phyloP scores from a whole-genome alignment of 352 stramenopile genomes.

The Globisporangium alternatum region DNA sequence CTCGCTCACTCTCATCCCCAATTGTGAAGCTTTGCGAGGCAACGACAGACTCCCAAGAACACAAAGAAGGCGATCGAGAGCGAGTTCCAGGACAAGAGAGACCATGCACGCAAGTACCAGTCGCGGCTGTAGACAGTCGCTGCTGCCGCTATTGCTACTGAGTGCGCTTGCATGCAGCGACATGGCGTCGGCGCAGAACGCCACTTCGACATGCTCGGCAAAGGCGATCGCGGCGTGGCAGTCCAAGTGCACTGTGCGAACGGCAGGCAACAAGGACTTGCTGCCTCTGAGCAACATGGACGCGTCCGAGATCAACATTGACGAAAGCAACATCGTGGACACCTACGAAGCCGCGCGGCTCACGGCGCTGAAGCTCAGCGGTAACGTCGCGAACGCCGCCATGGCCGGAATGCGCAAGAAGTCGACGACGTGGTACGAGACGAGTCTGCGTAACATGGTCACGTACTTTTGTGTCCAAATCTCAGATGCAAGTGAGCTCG shows the following conservation, averaged over 20 bases:
- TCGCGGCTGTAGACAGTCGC: neutral
- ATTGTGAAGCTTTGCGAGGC: neutral
- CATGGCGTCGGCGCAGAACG: neutral
- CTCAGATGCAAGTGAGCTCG: conserved; percentile 33
- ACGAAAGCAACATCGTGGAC: conserved; percentile 50
- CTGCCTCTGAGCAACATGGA: conserved; percentile 52
- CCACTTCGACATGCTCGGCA: conserved; percentile 48
- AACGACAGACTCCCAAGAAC: neutral
- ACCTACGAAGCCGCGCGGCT: conserved; percentile 70
- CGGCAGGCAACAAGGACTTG: conserved; percentile 50
- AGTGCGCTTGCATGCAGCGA: neutral
- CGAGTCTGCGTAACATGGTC: conserved; percentile 59
- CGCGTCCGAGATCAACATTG: conserved; percentile 53
- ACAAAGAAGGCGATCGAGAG: neutral
- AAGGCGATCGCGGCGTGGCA: conserved; percentile 50
- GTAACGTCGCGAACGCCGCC: conserved; percentile 47
- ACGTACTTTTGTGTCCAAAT: conserved; percentile 74
- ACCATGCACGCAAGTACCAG: neutral
- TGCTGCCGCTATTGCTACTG: neutral
- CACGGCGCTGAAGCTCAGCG: conserved; percentile 66
- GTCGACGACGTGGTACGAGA: conserved; percentile 58
- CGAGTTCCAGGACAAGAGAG: neutral
- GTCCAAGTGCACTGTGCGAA: conserved; percentile 52
- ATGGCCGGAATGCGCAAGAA: conserved; percentile 78
- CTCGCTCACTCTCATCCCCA: neutral